Conservation (phyloP, 75 land plant genomes). For the Pinus tabuliformis region DNA sequence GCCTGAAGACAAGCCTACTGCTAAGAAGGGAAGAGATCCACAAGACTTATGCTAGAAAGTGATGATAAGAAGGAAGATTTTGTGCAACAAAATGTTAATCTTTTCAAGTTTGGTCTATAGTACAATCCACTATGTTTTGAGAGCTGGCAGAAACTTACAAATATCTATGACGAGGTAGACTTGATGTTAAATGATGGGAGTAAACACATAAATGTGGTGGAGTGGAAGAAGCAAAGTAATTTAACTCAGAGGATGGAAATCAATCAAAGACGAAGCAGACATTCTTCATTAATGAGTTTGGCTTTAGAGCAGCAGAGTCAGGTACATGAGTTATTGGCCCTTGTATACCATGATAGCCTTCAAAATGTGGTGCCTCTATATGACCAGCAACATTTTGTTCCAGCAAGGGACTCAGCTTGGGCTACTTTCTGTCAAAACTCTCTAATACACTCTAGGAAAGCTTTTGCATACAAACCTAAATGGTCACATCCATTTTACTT, state of each 20-base stretch:
- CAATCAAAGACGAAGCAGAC: constrained; percentile 83
- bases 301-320: constrained; percentile 80
- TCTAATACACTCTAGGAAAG: constrained; percentile 80
- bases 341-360: constrained; percentile 93
- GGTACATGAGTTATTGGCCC: constrained; percentile 87
- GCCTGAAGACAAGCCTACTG: constrained; percentile 7
- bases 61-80: constrained; percentile 67
- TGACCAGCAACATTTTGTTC: constrained; percentile 82
- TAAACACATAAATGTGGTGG: constrained; percentile 80
- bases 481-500: constrained; percentile 92
- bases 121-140: constrained; percentile 88
- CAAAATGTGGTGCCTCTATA: constrained; percentile 96
- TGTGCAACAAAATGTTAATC: constrained; percentile 82
- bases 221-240: constrained; percentile 73
- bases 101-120: constrained; percentile 88
- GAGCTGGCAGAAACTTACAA: constrained; percentile 96
- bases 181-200: constrained; percentile 49
- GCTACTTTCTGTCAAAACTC: constrained; percentile 66
- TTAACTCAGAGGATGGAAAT: constrained; percentile 76
- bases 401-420: constrained; percentile 76
- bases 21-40: neutral
- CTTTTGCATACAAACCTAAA: constrained; percentile 74
- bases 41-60: too few species aligned
- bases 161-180: constrained; percentile 94
- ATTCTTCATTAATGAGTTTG: constrained; percentile 84